A percentile compares a stretch with the other conserved stretches of the same genome.
phyloP scores from a whole-genome alignment of 2,329 filamentous ascomycete genomes.

The Nannizziopsis barbatae region DNA sequence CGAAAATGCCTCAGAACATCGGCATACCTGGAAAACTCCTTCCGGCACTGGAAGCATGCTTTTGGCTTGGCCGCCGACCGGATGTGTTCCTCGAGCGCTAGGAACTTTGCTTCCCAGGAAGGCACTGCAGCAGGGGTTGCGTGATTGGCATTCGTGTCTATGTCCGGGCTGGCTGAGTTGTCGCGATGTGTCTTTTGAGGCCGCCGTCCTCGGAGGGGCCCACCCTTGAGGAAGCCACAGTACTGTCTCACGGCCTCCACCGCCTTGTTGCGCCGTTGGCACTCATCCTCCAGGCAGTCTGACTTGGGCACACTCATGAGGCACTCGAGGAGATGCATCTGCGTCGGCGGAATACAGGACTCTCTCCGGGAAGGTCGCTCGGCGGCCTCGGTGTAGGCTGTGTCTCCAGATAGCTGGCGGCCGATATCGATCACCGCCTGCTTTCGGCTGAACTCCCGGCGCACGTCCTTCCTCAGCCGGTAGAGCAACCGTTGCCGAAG shows the following conservation, averaged over 20 bases:
- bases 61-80: background rate
- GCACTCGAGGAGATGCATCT: conserved; percentile 20
- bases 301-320: conserved; percentile 19
- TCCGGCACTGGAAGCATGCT: conserved; percentile 2
- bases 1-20: conserved; percentile 3
- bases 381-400: no score
- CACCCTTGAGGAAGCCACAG: conserved; percentile 17
- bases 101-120: background rate
- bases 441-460: no score
- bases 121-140: background rate
- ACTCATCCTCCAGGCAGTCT: conserved; percentile 19
- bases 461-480: conserved; percentile 14
- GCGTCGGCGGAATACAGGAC: conserved; percentile 13
- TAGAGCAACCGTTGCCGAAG: conserved; percentile 11
- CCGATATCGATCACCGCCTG: no score
- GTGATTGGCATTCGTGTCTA: background rate
- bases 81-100: background rate
- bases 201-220: conserved; percentile 5
- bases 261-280: conserved; percentile 16
- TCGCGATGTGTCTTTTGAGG: background rate
- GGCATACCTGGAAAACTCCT: conserved; percentile 1
- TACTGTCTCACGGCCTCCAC: conserved; percentile 16
- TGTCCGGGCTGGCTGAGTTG: background rate
- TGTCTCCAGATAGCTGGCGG: conserved; percentile 14
- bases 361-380: no score